Base-by-base conservation (phyloP, 2,329 filamentous ascomycete species). In the Cladosporium sp. region DNA sequence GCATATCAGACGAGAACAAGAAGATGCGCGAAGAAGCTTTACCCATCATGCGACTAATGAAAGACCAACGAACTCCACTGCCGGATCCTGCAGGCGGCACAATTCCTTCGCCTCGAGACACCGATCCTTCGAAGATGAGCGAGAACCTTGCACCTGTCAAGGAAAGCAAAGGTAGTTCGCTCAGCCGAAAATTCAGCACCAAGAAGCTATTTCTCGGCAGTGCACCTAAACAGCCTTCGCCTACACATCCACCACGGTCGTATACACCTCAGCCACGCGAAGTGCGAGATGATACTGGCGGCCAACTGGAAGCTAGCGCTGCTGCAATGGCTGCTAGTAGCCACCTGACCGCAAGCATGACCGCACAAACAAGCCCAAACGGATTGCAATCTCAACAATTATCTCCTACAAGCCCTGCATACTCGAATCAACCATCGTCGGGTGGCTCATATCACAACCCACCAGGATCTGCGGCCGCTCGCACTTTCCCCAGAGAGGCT, bases 1-100 rank as follows among this genome's bases (percentile, higher is more conserved):
- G 77, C 39, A 74, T 80, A 55, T 66, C 88, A 12, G 91, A 97
- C 40, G 92, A 97, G 71, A 96, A 96, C 72, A 84, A 89, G 66
- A 88, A 90, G 65, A 76, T 99, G 63, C 84, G 94, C 59, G 93
- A 97, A 74, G 94, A 99, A 70, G 85, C 97, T 70, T 81, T 97
- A 34, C 93, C 94, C 3, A 88, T 96, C 19, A 85, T 97, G 69
- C 90, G 92, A 63, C 86, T 96, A 69, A 89, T 88, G 68, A 97
- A 97, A 77, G 92, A 97, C 72, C 88, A 88, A 67, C 89, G 92
- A 64, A 90, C 96, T 70, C 93, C 93, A 37, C 80, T 97, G 20
- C 92, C 92, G 42, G 78, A 78, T 38, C 76, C 77, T 19, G 58
- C 69, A 19, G 67, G 66, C 17, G 69, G 66, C 36, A 66, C 66